Base-by-base conservation (phyloP, 2,329 filamentous ascomycete species). In the Chaetomium sp. region DNA sequence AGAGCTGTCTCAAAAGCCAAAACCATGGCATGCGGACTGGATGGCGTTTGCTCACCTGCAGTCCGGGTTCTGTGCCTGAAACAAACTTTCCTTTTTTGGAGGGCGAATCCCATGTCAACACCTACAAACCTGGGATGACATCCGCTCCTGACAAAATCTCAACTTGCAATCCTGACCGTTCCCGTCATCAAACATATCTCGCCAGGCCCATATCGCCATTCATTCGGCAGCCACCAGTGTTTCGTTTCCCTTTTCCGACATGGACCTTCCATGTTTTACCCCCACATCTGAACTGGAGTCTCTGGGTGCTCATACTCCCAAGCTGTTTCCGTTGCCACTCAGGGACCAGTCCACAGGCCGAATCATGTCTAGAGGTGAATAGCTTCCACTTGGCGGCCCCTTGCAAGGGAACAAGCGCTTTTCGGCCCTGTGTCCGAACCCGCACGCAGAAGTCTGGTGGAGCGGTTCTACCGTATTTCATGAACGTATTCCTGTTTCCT, bases 291-390 rank as follows among this genome's bases (percentile, higher is more conserved):
- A 16, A n/a, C 10, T 35, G 35, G 38, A 16, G 21, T 27, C 8
- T 49, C 23, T 25, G 31, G 53, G 25, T 9, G 35, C 25, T 23
- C 53, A 56, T 31, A 23, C 19, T n/a, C 25, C 33, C 29, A 35
- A 56, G 19, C 53, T 38, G 58, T 61, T 61, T 61, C 42, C 42
- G 21, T 56, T 33, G 45, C 60, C 54, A 27, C 54, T 31, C 31
- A 38, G 4, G 38, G 23, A 54, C 45, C 29, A 13, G 23, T 12
- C n/a, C 21, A 21, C 8, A 45, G 45, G 33, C 45, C 55, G 47
- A 63, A 58, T 54, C 61, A 54, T 54, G 61, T 21, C 21, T 57
- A 25, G 25, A 29, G 54, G 53, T 21, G 29, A 57, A 58, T 45
- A n/a, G 16, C 33, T 47, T 27, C 12, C 19, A n/a, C 27, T 21